Evolutionary conservation across 148 eudicot species (phyloP).

Genomic region (Tetragonia tetragonoides): DNA sequence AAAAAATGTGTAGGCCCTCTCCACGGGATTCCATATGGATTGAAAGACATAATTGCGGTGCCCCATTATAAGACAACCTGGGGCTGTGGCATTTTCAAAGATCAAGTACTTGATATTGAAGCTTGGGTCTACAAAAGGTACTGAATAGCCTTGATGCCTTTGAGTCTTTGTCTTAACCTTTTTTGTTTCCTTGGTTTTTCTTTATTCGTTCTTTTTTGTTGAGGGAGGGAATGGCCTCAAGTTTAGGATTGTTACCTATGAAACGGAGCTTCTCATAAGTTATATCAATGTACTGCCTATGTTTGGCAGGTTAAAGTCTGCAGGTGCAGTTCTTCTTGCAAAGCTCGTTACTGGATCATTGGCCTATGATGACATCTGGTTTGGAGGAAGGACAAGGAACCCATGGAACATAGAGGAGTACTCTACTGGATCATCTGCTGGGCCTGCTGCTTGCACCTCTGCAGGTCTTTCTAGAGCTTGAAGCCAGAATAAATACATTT

Average conservation of each 20-base stretch:
- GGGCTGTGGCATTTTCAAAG: slow-evolving; percentile 70
- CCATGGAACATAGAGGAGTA: slow-evolving; percentile 96
- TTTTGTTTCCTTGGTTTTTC: not conserved
- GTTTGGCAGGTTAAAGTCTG: slow-evolving; percentile 60
- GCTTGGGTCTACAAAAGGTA: slow-evolving; percentile 98
- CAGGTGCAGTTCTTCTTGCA: slow-evolving; percentile 88
- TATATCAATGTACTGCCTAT: not conserved
- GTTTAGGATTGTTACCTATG: not conserved
- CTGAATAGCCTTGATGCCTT: not conserved
- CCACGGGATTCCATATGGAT: slow-evolving; percentile 89
- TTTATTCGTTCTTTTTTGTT: too few relatives aligned
- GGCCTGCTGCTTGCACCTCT: slow-evolving; percentile 88
- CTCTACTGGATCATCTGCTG: slow-evolving; percentile 90
- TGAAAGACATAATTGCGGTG: slow-evolving; percentile 84
- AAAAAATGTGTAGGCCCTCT: slow-evolving; percentile 57
- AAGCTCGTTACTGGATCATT: slow-evolving; percentile 82
- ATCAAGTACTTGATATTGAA: slow-evolving; percentile 79
- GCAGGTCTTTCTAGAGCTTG: slow-evolving; percentile 50
- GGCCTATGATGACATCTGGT: slow-evolving; percentile 92
- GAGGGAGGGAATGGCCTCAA: not conserved
- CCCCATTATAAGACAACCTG: slow-evolving; percentile 83
- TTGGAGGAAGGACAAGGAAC: slow-evolving; percentile 92
- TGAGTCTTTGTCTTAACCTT: not conserved
- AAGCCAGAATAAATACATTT: not conserved
- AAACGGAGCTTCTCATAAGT: not conserved